Percentiles rank a stretch among this genome's conserved stretches.
Conservation (phyloP, 306 rosid species). For the Cicer bijugum region DNA sequence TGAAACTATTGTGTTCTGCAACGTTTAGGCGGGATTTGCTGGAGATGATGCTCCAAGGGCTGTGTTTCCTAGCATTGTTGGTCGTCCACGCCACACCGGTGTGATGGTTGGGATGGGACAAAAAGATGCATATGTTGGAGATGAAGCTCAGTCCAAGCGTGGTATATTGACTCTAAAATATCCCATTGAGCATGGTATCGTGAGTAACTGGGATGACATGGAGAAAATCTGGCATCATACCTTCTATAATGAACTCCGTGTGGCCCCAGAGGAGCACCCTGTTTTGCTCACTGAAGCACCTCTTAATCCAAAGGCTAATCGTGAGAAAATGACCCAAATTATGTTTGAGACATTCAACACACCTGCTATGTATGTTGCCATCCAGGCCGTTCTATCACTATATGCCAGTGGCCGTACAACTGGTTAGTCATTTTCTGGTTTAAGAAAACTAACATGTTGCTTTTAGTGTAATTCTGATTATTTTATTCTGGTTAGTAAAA, state of each 20-base stretch:
- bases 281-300: constrained; percentile 97
- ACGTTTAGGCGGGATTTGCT: constrained; percentile 85
- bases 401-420: constrained; percentile 95
- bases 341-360: constrained; percentile 94
- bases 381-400: constrained; percentile 88
- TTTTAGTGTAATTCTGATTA: neutral
- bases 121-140: constrained; percentile 93
- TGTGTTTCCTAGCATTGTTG: constrained; percentile 93
- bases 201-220: constrained; percentile 95
- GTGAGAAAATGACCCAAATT: constrained; percentile 94
- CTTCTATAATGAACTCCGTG: constrained; percentile 90
- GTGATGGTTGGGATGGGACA: constrained; percentile 99
- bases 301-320: constrained; percentile 93
- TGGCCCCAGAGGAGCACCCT: constrained; percentile 91
- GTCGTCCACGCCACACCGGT: constrained; percentile 93
- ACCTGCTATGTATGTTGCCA: constrained; percentile 93
- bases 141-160: constrained; percentile 90
- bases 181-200: constrained; percentile 92
- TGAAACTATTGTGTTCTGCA: constrained; percentile 5
- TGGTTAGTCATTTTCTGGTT: constrained; percentile 57
- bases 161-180: constrained; percentile 84
- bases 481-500: neutral
- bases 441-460: neutral
- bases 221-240: constrained; percentile 97
- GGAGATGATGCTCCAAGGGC: constrained; percentile 99